These are phyloP conservation scores for Mycotypha africana DNA, from an alignment of 371 early-diverging fungal species.

Conservation along the genomic window DNA sequence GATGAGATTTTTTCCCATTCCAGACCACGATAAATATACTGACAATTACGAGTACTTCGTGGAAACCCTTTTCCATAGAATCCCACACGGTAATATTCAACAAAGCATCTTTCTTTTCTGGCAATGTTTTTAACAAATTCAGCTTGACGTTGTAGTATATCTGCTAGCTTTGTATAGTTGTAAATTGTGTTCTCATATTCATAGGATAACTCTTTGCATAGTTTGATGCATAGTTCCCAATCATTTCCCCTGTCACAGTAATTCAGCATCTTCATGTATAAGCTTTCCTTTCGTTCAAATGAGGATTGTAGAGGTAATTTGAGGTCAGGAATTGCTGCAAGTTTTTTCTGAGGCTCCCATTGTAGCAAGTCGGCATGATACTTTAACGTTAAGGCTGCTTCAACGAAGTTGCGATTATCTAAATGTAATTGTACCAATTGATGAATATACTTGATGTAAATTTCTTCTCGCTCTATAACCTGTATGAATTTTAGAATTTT, in stretches of 20 bases:
- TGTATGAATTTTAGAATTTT: constrained; percentile 63
- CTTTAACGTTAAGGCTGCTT: constrained; percentile 66
- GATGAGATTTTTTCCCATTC: constrained; percentile 75
- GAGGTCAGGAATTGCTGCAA: constrained; percentile 48
- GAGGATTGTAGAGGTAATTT: constrained; percentile 48
- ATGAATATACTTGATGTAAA: constrained; percentile 73
- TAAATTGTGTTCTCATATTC: constrained; percentile 53
- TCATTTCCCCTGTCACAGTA: constrained; percentile 61
- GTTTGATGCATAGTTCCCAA: constrained; percentile 67
- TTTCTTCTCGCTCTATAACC: constrained; percentile 55
- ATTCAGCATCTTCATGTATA: constrained; percentile 55
- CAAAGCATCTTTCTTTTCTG: constrained; percentile 58
- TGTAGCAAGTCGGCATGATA: constrained; percentile 64
- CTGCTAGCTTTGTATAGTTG: constrained; percentile 55
- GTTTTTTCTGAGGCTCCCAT: constrained; percentile 52
- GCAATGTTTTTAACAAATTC: constrained; percentile 52
- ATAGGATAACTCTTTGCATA: constrained; percentile 56
- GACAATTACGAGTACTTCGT: constrained; percentile 51
- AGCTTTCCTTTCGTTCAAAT: constrained; percentile 62
- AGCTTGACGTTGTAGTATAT: constrained; percentile 53
- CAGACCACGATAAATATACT: constrained; percentile 67
- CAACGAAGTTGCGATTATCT: constrained; percentile 53
- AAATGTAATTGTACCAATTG: constrained; percentile 59
- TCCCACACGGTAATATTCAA: constrained; percentile 73
- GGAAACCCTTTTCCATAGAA: constrained; percentile 71